Base-by-base conservation (phyloP, 345 rosid genomes). In the Arabis alpina region DNA sequence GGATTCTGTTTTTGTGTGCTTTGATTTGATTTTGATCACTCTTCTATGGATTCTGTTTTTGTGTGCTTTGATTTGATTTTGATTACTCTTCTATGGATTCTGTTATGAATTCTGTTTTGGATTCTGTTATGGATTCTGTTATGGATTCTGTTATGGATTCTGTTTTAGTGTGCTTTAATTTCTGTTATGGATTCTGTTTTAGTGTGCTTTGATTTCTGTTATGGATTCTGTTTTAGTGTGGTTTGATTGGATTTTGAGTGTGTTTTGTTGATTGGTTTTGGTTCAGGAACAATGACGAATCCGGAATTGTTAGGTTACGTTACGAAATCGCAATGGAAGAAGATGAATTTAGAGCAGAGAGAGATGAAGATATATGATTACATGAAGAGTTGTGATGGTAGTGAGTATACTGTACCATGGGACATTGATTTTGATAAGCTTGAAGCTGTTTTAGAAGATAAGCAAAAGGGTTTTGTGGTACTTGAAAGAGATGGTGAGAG, bases 271-370 rank as follows among this genome's bases (percentile, higher is more conserved):
- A n/a, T 56, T 73, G 54, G 39, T 66, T 55, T 19, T 19, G 23
- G 32, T 52, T 39, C 80, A 74, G 98, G 98, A 11, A 60, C 61
- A 57, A 59, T 79, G 23, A 68, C 68, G 8, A 60, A 57, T 32
- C 82, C 94, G 2, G 82, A 80, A 54, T 4, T 91, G 12, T 30
- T 87, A 44, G 96, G 98, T 1, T 91, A 86, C 56, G 85, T 87
- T 2, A 40, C 86, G 6, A 82, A 71, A 63, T 81, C 85, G n/a
- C 89, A 83, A 44, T 90, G 90, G 87, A 66, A 55, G 34, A 75
- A 37, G 19, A 59, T 82, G 71, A 55, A 61, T 50, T 69, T 56
- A 43, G 73, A 64, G n/a, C 84, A 80, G 40, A 84, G 85, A 15
- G 92, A 87, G 72, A 81, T 79, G 61, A 85, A 80, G 60, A 53